Evolutionary conservation across 495 filamentous ascomycete genomes (phyloP).

Genomic region (Podospora fimiseda): DNA sequence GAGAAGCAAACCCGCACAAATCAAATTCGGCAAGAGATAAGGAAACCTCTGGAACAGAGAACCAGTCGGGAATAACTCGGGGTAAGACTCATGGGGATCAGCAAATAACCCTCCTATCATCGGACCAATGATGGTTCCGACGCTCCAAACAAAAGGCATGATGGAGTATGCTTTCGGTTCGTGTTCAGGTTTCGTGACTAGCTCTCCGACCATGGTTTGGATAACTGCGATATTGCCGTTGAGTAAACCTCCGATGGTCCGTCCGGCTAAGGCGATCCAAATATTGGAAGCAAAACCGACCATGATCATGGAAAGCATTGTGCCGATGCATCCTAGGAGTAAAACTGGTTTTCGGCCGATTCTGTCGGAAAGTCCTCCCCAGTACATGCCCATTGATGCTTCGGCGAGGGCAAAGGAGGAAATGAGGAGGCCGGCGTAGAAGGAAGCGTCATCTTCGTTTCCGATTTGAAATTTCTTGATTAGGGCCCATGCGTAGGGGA

Average conservation of each 20-base stretch:
- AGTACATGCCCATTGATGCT: slow-evolving; percentile 74
- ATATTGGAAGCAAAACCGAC: slow-evolving; percentile 79
- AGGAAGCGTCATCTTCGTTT: slow-evolving; percentile 62
- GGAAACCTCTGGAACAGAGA: slow-evolving; percentile 69
- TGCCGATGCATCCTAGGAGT: slow-evolving; percentile 71
- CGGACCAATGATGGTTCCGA: slow-evolving; percentile 79
- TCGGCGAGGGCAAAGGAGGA: slow-evolving; percentile 79
- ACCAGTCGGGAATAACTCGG: slow-evolving; percentile 53
- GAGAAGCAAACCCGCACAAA: slow-evolving; percentile 65
- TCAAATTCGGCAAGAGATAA: slow-evolving; percentile 75
- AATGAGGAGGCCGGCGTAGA: slow-evolving; percentile 79
- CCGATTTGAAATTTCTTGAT: slow-evolving; percentile 67
- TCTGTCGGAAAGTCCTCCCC: slow-evolving; percentile 75
- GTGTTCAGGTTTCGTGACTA: slow-evolving; percentile 72
- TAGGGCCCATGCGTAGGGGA: slow-evolving; percentile 82
- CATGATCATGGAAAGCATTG: slow-evolving; percentile 68
- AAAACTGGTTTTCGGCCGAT: slow-evolving; percentile 81
- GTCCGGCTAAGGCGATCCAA: slow-evolving; percentile 67
- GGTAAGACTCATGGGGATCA: slow-evolving; percentile 63
- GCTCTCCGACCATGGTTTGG: slow-evolving; percentile 85
- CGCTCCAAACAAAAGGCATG: slow-evolving; percentile 81
- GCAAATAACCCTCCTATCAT: slow-evolving; percentile 75
- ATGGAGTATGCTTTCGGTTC: slow-evolving; percentile 40
- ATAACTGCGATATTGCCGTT: slow-evolving; percentile 89
- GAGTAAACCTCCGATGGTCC: slow-evolving; percentile 70